A percentile compares a stretch with the other conserved stretches of the same genome.
phyloP scores from a whole-genome alignment of 257 asterid genomes.

The Solanum chiquidenum region DNA sequence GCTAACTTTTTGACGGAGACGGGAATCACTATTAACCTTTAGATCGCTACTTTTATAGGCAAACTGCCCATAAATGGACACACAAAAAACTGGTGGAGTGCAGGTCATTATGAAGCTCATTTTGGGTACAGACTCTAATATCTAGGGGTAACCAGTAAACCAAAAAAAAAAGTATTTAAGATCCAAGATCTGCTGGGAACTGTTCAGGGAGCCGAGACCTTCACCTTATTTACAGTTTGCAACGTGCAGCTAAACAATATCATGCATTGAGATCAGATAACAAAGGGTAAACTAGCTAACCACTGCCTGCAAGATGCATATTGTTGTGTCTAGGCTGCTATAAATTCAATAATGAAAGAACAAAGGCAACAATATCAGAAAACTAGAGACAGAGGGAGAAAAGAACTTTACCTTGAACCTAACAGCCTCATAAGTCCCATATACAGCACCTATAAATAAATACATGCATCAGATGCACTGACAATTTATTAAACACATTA shows the following conservation, averaged over 20 bases:
- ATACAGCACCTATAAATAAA: conserved; percentile 26
- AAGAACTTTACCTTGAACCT: conserved; percentile 20
- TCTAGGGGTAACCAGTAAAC: background rate
- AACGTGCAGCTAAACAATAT: background rate
- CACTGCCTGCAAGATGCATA: background rate
- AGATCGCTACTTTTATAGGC: background rate
- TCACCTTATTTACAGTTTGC: background rate
- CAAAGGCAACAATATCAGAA: background rate
- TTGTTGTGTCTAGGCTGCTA: background rate
- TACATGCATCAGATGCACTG: background rate
- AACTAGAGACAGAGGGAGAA: background rate
- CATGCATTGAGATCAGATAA: background rate
- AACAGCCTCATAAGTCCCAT: conserved; percentile 30
- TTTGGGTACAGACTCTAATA: background rate
- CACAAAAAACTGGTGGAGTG: background rate
- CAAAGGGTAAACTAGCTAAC: background rate
- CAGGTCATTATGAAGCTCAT: background rate
- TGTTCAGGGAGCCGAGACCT: background rate
- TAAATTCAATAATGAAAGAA: background rate
- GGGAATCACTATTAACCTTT: background rate
- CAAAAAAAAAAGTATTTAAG: background rate
- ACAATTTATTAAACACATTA: background rate
- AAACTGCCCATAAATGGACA: background rate
- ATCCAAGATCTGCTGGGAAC: background rate
- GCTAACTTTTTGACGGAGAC: background rate